Conservation (phyloP, 208 protist species). For the Trypanosoma cruzi region DNA sequence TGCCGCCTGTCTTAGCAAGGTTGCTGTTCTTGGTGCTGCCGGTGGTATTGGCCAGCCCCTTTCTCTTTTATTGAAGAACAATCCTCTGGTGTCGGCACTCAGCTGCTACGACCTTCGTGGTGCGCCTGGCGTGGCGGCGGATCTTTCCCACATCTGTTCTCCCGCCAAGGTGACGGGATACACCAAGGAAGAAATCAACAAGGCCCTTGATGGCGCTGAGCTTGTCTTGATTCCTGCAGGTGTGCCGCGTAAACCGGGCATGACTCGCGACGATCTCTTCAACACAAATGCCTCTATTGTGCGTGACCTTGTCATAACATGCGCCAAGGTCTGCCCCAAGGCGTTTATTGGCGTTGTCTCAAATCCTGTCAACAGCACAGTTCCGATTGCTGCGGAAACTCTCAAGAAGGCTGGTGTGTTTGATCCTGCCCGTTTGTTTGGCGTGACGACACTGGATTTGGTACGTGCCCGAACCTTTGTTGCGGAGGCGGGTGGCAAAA, state of each 20-base stretch:
- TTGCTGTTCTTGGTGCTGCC: slow-evolving; percentile 94
- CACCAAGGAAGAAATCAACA: slow-evolving; percentile 57
- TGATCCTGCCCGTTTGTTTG: slow-evolving; percentile 86
- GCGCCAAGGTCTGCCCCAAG: slow-evolving; percentile 87
- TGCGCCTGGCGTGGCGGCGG: slow-evolving; percentile 84
- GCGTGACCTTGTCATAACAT: slow-evolving; percentile 75
- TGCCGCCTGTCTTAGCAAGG: slow-evolving; percentile 28
- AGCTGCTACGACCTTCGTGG: slow-evolving; percentile 92
- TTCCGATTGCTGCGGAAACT: slow-evolving; percentile 94
- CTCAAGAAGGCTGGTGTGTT: slow-evolving; percentile 88
- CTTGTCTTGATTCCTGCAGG: slow-evolving; percentile 95
- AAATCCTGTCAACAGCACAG: slow-evolving; percentile 96
- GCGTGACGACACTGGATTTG: slow-evolving; percentile 94
- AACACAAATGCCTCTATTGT: slow-evolving; percentile 95
- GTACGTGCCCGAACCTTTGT: slow-evolving; percentile 87
- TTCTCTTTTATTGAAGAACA: slow-evolving; percentile 93
- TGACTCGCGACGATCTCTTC: slow-evolving; percentile 97
- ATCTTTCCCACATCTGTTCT: slow-evolving; percentile 89
- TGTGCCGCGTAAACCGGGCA: slow-evolving; percentile 96
- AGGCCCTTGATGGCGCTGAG: slow-evolving; percentile 75
- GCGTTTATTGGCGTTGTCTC: slow-evolving; percentile 91
- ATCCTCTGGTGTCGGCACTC: slow-evolving; percentile 71
- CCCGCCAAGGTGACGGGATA: slow-evolving; percentile 77
- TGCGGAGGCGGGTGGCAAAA: slow-evolving; percentile 51
- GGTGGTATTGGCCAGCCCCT: slow-evolving; percentile 97